A percentile compares a stretch with the other conserved stretches of the same genome.
phyloP scores from a whole-genome alignment of 495 filamentous ascomycete species.

The Chlorociboria aeruginascens region DNA sequence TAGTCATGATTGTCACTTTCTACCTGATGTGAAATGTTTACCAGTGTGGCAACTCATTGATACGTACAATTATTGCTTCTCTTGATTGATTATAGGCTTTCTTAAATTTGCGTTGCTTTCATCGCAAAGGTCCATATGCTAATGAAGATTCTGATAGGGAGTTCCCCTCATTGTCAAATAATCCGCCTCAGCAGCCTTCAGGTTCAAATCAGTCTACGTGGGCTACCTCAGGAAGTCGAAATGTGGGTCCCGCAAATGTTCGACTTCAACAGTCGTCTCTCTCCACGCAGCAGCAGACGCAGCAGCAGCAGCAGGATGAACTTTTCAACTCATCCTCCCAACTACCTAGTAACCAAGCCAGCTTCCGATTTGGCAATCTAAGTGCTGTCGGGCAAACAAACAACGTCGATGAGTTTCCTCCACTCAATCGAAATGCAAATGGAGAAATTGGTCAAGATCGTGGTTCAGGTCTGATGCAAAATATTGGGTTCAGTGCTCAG shows the following conservation, averaged over 20 bases:
- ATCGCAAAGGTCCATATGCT: neutral
- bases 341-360: conserved; percentile 42
- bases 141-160: conserved; percentile 39
- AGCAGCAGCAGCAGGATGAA: conserved; percentile 46
- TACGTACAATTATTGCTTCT: too few relatives aligned
- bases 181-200: conserved; percentile 37
- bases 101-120: neutral
- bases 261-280: conserved; percentile 42
- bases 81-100: too few relatives aligned
- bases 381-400: conserved; percentile 39
- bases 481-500: conserved; percentile 49
- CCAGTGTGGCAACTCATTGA: too few relatives aligned
- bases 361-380: conserved; percentile 43
- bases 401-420: conserved; percentile 71
- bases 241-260: conserved; percentile 47
- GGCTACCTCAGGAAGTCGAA: conserved; percentile 37
- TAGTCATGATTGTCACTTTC: too few relatives aligned
- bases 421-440: conserved; percentile 58
- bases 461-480: conserved; percentile 49
- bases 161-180: conserved; percentile 71
- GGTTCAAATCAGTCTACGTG: conserved; percentile 42
- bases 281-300: conserved; percentile 36
- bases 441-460: conserved; percentile 63
- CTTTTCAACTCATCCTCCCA: conserved; percentile 44
- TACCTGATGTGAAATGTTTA: too few relatives aligned